Evolutionary conservation across 2,329 filamentous ascomycete genomes (phyloP).

Genomic region (Pyrenochaeta sp.): DNA sequence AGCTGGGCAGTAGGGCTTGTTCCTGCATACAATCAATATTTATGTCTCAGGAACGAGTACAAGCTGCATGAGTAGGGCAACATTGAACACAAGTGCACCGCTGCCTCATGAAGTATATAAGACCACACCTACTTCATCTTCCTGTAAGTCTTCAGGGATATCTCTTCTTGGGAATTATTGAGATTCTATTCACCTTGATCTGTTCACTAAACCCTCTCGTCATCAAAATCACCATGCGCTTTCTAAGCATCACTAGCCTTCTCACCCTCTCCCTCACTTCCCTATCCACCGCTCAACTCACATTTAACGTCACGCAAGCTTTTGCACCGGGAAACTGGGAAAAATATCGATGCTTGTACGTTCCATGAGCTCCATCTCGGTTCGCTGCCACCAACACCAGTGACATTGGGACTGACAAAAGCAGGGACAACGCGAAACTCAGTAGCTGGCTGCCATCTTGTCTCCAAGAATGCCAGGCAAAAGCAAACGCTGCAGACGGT

Average conservation of each 20-base stretch:
- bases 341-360: conserved; percentile 39
- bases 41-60: neutral
- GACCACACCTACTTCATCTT: neutral
- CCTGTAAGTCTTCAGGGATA: too few relatives aligned
- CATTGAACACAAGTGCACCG: neutral
- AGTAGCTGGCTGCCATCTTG: conserved; percentile 20
- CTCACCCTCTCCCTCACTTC: conserved; percentile 5
- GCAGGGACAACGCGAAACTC: conserved; percentile 24
- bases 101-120: neutral
- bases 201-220: neutral
- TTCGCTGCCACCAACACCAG: too few relatives aligned
- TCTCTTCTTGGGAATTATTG: neutral
- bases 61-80: neutral
- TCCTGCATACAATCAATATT: neutral
- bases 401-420: too few relatives aligned
- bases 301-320: conserved; percentile 34
- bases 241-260: conserved; percentile 4
- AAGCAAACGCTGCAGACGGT: conserved; percentile 28
- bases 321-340: conserved; percentile 21
- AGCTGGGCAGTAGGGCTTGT: neutral
- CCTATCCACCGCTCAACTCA: conserved; percentile 20
- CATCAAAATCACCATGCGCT: conserved; percentile 5
- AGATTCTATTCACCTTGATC: neutral
- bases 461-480: conserved; percentile 24
- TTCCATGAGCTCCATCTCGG: neutral